Conservation (phyloP, 2,329 filamentous ascomycete species). For the Magnaporthiopsis rhizophila region DNA sequence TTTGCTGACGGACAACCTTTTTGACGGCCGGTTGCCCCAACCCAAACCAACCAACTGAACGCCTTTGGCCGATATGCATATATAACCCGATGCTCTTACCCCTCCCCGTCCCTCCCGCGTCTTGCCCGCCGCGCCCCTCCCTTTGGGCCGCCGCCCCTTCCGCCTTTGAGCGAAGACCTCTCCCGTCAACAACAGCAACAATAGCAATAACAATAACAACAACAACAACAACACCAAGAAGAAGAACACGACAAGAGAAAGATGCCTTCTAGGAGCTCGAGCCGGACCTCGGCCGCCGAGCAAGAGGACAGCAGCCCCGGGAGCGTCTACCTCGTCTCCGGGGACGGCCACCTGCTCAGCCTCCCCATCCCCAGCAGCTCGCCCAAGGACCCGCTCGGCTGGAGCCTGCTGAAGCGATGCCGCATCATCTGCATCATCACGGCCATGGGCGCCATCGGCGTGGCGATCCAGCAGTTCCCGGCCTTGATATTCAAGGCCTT, state of each 20-base stretch:
- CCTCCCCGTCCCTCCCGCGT: not conserved
- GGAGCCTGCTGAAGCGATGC: conserved; percentile 16
- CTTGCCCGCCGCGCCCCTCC: not conserved
- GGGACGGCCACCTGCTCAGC: conserved; percentile 21
- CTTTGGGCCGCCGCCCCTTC: no score
- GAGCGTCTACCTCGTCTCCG: conserved; percentile 24
- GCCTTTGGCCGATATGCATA: not conserved
- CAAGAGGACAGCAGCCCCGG: conserved; percentile 8
- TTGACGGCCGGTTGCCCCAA: not conserved
- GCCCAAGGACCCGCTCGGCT: conserved; percentile 21
- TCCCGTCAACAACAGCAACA: not conserved
- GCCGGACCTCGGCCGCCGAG: not conserved
- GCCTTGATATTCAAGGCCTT: conserved; percentile 15
- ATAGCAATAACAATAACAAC: no score
- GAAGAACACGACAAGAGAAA: not conserved
- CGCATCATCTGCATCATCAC: conserved; percentile 13
- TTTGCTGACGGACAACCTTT: not conserved
- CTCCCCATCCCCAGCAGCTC: conserved; percentile 25
- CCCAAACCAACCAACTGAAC: no score
- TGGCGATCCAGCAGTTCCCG: conserved; percentile 18
- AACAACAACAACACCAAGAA: no score
- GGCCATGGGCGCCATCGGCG: conserved; percentile 14
- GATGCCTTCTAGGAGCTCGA: not conserved
- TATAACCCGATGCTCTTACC: not conserved
- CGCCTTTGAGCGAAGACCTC: not conserved